Evolutionary conservation across 2,329 filamentous ascomycete species (phyloP).

Genomic region (Herpotrichia juniperi): DNA sequence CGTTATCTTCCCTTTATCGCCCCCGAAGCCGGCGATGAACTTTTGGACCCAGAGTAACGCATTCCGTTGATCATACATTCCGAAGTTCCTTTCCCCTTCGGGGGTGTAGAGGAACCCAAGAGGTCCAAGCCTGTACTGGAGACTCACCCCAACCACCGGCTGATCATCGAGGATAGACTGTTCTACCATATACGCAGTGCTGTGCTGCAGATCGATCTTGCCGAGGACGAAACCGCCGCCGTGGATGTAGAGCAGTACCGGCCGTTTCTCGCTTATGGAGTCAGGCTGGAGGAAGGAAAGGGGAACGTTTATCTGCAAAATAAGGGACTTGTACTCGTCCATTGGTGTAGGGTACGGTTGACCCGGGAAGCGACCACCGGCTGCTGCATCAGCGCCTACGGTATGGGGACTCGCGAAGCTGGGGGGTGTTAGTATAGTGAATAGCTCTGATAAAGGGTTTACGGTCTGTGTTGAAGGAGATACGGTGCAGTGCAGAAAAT

Average conservation of each 20-base stretch:
- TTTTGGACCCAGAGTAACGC: constrained; percentile 45
- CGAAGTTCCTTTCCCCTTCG: constrained; percentile 40
- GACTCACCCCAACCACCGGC: constrained; percentile 20
- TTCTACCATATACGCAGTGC: constrained; percentile 25
- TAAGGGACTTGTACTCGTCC: constrained; percentile 24
- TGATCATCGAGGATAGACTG: constrained; percentile 26
- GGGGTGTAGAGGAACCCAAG: constrained; percentile 48
- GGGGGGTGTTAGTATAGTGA: background rate
- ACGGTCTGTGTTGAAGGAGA: background rate
- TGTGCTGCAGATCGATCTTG: constrained; percentile 30
- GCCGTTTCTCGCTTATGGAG: constrained; percentile 36
- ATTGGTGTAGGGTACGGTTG: constrained; percentile 8
- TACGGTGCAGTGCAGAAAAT: background rate
- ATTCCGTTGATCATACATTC: constrained; percentile 36
- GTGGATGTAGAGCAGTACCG: constrained; percentile 59
- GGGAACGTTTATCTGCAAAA: constrained; percentile 31
- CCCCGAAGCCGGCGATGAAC: constrained; percentile 43
- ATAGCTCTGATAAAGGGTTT: background rate
- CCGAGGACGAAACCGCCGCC: constrained; percentile 57
- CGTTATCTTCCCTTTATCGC: constrained; percentile 37
- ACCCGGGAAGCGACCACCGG: constrained; percentile 20
- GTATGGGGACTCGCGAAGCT: constrained; percentile 28
- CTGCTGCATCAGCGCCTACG: constrained; percentile 5
- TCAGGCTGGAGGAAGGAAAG: constrained; percentile 12
- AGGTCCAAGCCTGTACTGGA: constrained; percentile 35